These are phyloP conservation scores for Cynara cardunculus DNA, from an alignment of 129 eudicot genomes.

Conservation along the genomic window DNA sequence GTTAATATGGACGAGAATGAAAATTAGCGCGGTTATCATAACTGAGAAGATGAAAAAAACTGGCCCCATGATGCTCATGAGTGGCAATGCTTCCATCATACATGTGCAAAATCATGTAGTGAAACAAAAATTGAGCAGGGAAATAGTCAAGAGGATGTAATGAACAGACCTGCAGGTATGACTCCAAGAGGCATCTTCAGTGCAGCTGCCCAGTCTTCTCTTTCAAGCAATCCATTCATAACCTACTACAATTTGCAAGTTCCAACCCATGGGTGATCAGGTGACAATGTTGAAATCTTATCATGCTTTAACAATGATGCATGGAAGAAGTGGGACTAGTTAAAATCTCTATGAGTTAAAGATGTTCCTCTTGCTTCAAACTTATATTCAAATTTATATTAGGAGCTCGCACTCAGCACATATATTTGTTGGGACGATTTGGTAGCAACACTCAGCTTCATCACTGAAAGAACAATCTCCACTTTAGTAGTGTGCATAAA, in stretches of 20 bases:
- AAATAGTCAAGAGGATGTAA: constrained; percentile 8
- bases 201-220: constrained; percentile 83
- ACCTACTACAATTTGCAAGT: constrained; percentile 63
- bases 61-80: neutral
- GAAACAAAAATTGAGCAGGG: neutral
- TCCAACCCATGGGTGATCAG: constrained; percentile 29
- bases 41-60: neutral
- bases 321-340: neutral
- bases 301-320: neutral
- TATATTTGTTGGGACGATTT: no score
- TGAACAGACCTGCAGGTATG: constrained; percentile 84
- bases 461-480: no score
- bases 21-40: neutral
- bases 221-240: constrained; percentile 84
- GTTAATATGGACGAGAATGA: neutral
- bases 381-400: no score
- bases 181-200: constrained; percentile 79
- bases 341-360: neutral
- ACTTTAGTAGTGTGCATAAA: no score
- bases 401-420: no score
- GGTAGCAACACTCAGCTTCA: no score
- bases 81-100: neutral
- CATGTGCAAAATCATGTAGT: neutral
- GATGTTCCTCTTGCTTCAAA: neutral
- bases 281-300: constrained; percentile 15